These are phyloP conservation scores for Schizothecium vesticola DNA, from an alignment of 495 filamentous ascomycete genomes.

Conservation along the genomic window DNA sequence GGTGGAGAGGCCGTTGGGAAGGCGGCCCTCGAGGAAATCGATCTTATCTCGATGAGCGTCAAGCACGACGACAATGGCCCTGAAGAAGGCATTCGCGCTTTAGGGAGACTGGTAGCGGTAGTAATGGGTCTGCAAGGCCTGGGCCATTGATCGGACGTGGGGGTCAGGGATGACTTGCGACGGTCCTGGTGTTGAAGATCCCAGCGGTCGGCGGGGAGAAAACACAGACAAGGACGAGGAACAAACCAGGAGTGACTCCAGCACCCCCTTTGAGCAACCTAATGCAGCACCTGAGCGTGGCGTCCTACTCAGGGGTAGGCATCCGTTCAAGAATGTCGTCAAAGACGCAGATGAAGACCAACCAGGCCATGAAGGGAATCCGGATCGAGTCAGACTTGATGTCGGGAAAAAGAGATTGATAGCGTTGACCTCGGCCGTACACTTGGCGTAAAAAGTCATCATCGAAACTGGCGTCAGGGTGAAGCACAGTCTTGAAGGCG, in stretches of 20 bases:
- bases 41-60: constrained; percentile 17
- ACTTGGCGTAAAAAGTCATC: constrained; percentile 10
- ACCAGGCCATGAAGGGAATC: constrained; percentile 16
- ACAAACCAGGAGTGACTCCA: neutral
- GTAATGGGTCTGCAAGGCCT: neutral
- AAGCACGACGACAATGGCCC: constrained; percentile 6
- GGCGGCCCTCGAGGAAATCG: constrained; percentile 6
- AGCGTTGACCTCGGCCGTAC: constrained; percentile 14
- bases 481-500: neutral
- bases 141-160: neutral
- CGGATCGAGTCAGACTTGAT: constrained; percentile 2
- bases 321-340: constrained; percentile 19
- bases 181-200: neutral
- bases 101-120: neutral
- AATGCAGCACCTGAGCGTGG: constrained; percentile 4
- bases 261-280: neutral
- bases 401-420: constrained; percentile 18
- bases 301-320: neutral
- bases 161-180: neutral
- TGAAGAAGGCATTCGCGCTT: constrained; percentile 9
- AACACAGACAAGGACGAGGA: neutral
- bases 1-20: constrained; percentile 5
- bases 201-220: neutral
- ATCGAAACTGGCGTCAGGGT: neutral
- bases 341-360: constrained; percentile 17